phyloP scores from a whole-genome alignment of 2,329 filamentous ascomycete genomes.

The Cercospora beticola region DNA sequence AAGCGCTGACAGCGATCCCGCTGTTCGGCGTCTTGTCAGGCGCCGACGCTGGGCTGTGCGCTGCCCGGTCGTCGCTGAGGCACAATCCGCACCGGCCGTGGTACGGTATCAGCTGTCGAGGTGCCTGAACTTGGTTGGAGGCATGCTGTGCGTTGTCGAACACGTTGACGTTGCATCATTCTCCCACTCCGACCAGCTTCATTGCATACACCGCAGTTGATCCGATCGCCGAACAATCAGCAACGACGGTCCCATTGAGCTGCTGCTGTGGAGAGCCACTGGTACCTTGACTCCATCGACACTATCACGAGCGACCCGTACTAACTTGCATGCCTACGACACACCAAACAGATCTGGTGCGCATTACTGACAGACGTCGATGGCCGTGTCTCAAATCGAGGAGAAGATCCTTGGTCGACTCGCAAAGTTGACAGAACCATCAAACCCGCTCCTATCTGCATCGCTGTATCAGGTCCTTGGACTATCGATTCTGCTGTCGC shows the following conservation, averaged over 20 bases:
- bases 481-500: conserved; percentile 81
- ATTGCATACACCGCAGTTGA: not conserved
- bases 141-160: conserved; percentile 19
- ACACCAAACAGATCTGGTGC: not conserved
- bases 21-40: not conserved
- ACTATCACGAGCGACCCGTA: not conserved
- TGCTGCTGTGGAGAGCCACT: not conserved
- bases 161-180: conserved; percentile 1
- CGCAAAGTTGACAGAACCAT: conserved; percentile 73
- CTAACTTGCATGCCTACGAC: not conserved
- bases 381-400: conserved; percentile 96
- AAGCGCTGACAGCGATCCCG: conserved; percentile 10
- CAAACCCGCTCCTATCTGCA: conserved; percentile 75
- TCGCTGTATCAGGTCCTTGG: conserved; percentile 91
- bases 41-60: not conserved
- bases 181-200: not conserved
- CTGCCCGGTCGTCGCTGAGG: not conserved
- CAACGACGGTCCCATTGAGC: not conserved
- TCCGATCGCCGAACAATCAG: not conserved
- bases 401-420: conserved; percentile 93
- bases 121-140: conserved; percentile 16
- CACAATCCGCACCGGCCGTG: conserved; percentile 1
- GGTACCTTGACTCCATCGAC: not conserved
- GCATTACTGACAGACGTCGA: conserved; percentile 43
- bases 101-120: conserved; percentile 9